These are phyloP conservation scores for Blastocystis sp. DNA, from an alignment of 352 stramenopile species.

Conservation along the genomic window DNA sequence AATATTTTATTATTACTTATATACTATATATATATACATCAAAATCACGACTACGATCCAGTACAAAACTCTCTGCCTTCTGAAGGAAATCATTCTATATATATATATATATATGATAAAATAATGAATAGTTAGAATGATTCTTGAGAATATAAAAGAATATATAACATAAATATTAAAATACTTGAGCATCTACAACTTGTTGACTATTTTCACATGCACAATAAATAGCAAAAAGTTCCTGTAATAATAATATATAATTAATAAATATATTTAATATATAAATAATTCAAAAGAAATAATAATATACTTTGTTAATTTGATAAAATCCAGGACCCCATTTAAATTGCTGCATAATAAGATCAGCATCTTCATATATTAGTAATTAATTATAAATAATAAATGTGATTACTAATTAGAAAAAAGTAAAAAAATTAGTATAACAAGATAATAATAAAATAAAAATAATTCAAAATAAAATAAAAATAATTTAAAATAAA, in stretches of 20 bases:
- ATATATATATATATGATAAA: too few species aligned
- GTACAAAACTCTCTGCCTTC: conserved; percentile 52
- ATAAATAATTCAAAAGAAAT: conserved; percentile 44
- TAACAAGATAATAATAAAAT: conserved; percentile 52
- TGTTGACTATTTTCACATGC: conserved; percentile 34
- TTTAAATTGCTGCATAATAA: conserved; percentile 69
- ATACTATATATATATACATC: conserved; percentile 51
- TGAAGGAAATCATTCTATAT: conserved; percentile 45
- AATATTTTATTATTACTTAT: conserved; percentile 48
- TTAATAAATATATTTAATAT: neutral
- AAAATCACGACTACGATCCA: conserved; percentile 51
- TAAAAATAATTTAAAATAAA: conserved; percentile 70
- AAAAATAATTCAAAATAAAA: conserved; percentile 65
- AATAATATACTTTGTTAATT: conserved; percentile 39
- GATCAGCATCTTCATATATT: conserved; percentile 58
- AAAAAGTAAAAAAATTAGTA: conserved; percentile 45
- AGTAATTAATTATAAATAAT: neutral
- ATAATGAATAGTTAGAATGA: too few species aligned
- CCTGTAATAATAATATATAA: conserved; percentile 44
- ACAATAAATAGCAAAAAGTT: conserved; percentile 55
- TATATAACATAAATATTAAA: neutral
- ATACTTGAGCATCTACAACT: neutral
- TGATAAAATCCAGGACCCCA: conserved; percentile 53
- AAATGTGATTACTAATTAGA: too few species aligned
- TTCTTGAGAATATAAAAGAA: too few species aligned